Evolutionary conservation across 441 rosid species (phyloP).

Genomic region (Syzygium syzygioides): DNA sequence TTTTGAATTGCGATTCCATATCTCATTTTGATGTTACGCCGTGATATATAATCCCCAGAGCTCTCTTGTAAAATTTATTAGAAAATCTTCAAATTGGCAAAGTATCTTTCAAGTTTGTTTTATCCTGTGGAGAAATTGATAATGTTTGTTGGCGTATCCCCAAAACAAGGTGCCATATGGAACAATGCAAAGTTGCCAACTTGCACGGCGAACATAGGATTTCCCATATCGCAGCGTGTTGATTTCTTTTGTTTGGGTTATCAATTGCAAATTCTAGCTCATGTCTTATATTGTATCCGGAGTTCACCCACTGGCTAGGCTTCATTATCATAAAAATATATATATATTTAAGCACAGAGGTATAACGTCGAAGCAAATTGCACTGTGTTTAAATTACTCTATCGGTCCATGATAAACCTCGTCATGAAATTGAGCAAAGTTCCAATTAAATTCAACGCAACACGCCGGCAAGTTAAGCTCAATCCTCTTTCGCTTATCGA

Average conservation of each 20-base stretch:
- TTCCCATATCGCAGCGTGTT: too few species aligned
- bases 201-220: too few species aligned
- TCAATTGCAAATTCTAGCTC: background rate
- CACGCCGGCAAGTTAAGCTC: background rate
- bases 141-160: too few species aligned
- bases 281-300: background rate
- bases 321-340: background rate
- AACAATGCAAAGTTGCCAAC: too few species aligned
- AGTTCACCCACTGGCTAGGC: background rate
- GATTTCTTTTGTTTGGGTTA: background rate
- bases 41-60: accelerated
- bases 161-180: too few species aligned
- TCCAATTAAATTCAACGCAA: background rate
- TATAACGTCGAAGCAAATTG: background rate
- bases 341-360: background rate
- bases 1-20: background rate
- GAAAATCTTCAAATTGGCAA: background rate
- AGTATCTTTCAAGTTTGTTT: background rate
- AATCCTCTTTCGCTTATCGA: background rate
- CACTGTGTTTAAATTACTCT: background rate
- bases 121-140: too few species aligned
- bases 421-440: background rate
- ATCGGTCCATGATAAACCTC: background rate
- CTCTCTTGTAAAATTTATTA: background rate
- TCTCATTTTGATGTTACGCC: background rate